Base-by-base conservation (phyloP, 768 basidiomycete species). In the Termitomyces sp. region DNA sequence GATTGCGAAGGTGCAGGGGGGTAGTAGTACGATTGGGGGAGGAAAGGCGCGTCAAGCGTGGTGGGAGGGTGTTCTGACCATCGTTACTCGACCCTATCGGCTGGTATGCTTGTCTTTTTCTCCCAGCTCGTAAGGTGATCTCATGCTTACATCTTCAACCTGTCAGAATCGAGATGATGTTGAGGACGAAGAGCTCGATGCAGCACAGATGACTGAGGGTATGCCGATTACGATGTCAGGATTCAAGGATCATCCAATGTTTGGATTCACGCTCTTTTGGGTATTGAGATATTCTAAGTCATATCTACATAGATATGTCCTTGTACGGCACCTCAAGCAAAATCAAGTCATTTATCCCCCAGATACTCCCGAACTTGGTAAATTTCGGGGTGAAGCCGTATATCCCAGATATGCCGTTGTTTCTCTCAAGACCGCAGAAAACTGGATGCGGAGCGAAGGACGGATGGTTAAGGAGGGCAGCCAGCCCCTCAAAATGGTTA, bases 181-280 rank as follows among this genome's bases (percentile, higher is more conserved):
- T 6, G 97, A 99, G 71, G 94, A 98, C 63, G 89, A 91, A 26
- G 93, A 97, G 70, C 75, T 99, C 23, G 78, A 89, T 57, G 75
- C 75, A 0, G 83, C 83, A 57, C 89, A 92, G 67, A 69, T 90
- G 67, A 86, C 80, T 47, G 95, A 96, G 71, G 93, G 88, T 26
- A 97, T 99, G 94, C 97, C 97, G 0, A 87, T 85, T 17, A 87
- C 88, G 11, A 78, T 98, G 54, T 76, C 80, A 30, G 97, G 94
- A 1, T 98, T 98, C 82, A 98, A 98, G 69, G 88, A 92, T 64
- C 97, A 99, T 72, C 94, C 95, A 5, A 67, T 96, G 88, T 96
- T 64, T 50, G 86, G 70, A 15, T 53, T 35, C 30, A 52, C 19
- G 58, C 54, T 40, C 45, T 40, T 60, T 58, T 14, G 17, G n/a